phyloP scores from a whole-genome alignment of 2,329 filamentous ascomycete genomes.

The Trichoderma koningii region DNA sequence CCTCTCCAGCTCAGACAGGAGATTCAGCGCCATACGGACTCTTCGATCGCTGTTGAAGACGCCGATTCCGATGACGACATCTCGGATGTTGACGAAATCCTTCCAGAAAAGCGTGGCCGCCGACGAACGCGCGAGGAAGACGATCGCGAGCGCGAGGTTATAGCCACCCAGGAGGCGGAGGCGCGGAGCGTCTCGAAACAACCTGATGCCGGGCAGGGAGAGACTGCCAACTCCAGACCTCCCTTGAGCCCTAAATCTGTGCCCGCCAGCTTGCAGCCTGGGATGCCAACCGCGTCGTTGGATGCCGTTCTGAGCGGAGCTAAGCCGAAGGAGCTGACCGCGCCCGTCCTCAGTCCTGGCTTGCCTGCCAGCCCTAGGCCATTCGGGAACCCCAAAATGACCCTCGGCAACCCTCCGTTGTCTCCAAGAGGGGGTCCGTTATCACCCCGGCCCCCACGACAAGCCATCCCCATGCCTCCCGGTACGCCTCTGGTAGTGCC shows the following conservation, averaged over 20 bases:
- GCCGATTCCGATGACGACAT: slow-evolving; percentile 82
- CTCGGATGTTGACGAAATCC: slow-evolving; percentile 67
- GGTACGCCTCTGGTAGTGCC: slow-evolving; percentile 66
- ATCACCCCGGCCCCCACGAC: slow-evolving; percentile 72
- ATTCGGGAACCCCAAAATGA: slow-evolving; percentile 50
- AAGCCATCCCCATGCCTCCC: slow-evolving; percentile 71
- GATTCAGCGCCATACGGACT: slow-evolving; percentile 31
- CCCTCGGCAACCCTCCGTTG: slow-evolving; percentile 65
- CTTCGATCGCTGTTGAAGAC: slow-evolving; percentile 57
- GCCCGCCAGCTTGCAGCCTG: slow-evolving; percentile 41
- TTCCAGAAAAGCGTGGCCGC: slow-evolving; percentile 67
- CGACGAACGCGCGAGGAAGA: slow-evolving; percentile 87
- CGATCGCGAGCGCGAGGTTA: slow-evolving; percentile 72
- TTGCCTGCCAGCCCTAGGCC: slow-evolving; percentile 63
- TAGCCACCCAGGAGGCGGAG: slow-evolving; percentile 68
- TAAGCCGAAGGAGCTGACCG: slow-evolving; percentile 39
- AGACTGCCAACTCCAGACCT: slow-evolving; percentile 36
- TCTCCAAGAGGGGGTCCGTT: slow-evolving; percentile 64
- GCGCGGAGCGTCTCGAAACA: slow-evolving; percentile 73
- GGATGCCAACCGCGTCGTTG: slow-evolving; percentile 52
- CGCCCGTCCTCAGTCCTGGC: slow-evolving; percentile 59
- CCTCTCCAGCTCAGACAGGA: slow-evolving; percentile 67
- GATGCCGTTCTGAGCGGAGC: slow-evolving; percentile 53
- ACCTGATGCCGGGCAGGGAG: slow-evolving; percentile 52
- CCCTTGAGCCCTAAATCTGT: slow-evolving; percentile 44